Percentiles rank a stretch among this genome's conserved stretches.
phyloP scores from a whole-genome alignment of 805 yeast genomes.

The Hanseniaspora pseudoguilliermondii region DNA sequence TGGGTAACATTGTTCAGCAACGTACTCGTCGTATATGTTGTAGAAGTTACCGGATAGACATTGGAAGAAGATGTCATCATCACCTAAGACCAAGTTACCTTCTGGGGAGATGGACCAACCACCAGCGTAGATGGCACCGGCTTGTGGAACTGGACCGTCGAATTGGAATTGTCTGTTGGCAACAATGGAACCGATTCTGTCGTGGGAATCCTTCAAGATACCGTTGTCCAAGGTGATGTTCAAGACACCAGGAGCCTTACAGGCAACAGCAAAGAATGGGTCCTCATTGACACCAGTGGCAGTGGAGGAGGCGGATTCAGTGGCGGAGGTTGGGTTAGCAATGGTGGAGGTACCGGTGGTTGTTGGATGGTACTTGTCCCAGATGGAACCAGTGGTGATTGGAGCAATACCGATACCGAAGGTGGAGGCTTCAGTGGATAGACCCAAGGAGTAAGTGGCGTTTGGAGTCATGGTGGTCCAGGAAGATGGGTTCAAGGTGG shows the following conservation, averaged over 20 bases:
- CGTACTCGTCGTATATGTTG: slow-evolving; percentile 57
- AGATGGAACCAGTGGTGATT: slow-evolving; percentile 22
- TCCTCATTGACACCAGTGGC: slow-evolving; percentile 20
- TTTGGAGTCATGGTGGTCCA: slow-evolving; percentile 35
- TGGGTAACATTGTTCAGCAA: slow-evolving; percentile 51
- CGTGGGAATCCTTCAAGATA: slow-evolving; percentile 43
- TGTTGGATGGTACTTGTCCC: slow-evolving; percentile 19
- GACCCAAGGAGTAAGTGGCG: slow-evolving; percentile 29
- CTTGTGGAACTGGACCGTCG: slow-evolving; percentile 80
- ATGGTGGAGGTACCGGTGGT: slow-evolving; percentile 20
- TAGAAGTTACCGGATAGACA: slow-evolving; percentile 66
- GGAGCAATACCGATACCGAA: slow-evolving; percentile 35
- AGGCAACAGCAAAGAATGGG: slow-evolving; percentile 29
- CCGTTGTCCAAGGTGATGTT: slow-evolving; percentile 41
- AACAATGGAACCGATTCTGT: slow-evolving; percentile 68
- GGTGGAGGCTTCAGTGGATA: slow-evolving; percentile 28
- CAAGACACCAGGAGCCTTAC: slow-evolving; percentile 39
- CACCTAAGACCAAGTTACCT: slow-evolving; percentile 52
- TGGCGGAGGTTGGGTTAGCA: slow-evolving; percentile 18
- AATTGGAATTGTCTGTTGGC: slow-evolving; percentile 78
- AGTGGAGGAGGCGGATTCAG: slow-evolving; percentile 17
- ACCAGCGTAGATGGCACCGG: slow-evolving; percentile 57
- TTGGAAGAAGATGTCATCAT: slow-evolving; percentile 50
- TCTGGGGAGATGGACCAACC: slow-evolving; percentile 50
- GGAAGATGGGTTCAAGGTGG: slow-evolving; percentile 11